These are phyloP conservation scores for Trypanosoma conorhini DNA, from an alignment of 208 protist species.

Conservation along the genomic window DNA sequence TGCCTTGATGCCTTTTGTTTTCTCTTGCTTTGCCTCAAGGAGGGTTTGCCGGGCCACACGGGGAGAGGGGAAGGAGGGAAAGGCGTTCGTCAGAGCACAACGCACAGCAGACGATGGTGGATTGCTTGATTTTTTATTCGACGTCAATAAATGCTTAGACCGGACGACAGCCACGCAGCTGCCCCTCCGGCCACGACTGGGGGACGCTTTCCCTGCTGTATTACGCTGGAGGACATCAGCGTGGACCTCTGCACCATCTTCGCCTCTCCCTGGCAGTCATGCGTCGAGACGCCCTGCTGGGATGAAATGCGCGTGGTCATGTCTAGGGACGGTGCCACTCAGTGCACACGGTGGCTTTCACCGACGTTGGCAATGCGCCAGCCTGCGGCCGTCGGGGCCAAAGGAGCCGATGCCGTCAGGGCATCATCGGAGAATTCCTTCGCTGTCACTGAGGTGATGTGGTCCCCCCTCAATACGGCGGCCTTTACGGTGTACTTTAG, in stretches of 20 bases:
- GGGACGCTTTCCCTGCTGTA: constrained; percentile 44
- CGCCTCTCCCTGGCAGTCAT: background rate
- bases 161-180: background rate
- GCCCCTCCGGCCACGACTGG: background rate
- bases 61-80: no score
- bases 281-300: constrained; percentile 37
- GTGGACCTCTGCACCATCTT: constrained; percentile 27
- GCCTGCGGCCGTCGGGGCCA: background rate
- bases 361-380: constrained; percentile 28
- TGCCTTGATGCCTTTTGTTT: no score
- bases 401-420: background rate
- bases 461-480: constrained; percentile 48
- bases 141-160: no score
- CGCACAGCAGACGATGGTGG: no score
- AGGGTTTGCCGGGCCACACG: no score
- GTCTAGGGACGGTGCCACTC: constrained; percentile 41
- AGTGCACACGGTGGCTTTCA: constrained; percentile 58
- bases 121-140: no score
- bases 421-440: no score
- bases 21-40: no score
- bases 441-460: constrained; percentile 22
- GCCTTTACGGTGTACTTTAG: constrained; percentile 60
- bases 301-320: constrained; percentile 53
- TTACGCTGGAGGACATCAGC: constrained; percentile 59
- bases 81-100: no score